phyloP scores from a whole-genome alignment of 352 stramenopile species.

The Phytophthora melonis region DNA sequence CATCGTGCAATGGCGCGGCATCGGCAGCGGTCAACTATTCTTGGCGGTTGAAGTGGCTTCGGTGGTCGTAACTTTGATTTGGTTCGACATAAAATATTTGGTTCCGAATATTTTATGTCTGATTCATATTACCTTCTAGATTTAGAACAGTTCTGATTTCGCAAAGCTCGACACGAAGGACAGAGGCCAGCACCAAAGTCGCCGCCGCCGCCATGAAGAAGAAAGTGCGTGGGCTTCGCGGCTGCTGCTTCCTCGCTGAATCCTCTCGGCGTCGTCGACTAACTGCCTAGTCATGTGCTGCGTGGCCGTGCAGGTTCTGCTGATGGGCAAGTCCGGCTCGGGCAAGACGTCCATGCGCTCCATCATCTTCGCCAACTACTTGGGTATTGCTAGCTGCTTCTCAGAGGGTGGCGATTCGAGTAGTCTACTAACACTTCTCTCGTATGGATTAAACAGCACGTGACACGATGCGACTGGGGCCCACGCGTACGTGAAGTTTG shows the following conservation, averaged over 20 bases:
- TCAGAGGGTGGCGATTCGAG: neutral
- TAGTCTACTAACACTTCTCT: neutral
- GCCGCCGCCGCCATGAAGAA: constrained; percentile 59
- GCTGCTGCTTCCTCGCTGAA: neutral
- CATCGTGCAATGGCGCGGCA: neutral
- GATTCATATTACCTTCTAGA: neutral
- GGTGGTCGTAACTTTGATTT: neutral
- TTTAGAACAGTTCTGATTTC: neutral
- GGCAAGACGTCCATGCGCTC: constrained; percentile 99
- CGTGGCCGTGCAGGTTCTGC: constrained; percentile 79
- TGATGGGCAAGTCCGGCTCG: constrained; percentile 96
- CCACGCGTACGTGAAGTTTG: constrained; percentile 78
- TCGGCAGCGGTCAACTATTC: neutral
- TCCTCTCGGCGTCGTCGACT: neutral
- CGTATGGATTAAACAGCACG: constrained; percentile 61
- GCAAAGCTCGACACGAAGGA: neutral
- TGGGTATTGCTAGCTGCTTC: constrained; percentile 63
- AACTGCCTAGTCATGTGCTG: neutral
- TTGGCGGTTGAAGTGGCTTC: neutral
- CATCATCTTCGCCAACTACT: constrained; percentile 99
- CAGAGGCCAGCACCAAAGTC: no score
- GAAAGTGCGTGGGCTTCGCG: constrained; percentile 42
- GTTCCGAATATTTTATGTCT: neutral
- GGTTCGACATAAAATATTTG: no score
- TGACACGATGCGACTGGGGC: constrained; percentile 97